Percentiles rank a stretch among this genome's conserved stretches.
Evolutionary conservation across 345 rosid species (phyloP).

Genomic region (Lagerstroemia speciosa): DNA sequence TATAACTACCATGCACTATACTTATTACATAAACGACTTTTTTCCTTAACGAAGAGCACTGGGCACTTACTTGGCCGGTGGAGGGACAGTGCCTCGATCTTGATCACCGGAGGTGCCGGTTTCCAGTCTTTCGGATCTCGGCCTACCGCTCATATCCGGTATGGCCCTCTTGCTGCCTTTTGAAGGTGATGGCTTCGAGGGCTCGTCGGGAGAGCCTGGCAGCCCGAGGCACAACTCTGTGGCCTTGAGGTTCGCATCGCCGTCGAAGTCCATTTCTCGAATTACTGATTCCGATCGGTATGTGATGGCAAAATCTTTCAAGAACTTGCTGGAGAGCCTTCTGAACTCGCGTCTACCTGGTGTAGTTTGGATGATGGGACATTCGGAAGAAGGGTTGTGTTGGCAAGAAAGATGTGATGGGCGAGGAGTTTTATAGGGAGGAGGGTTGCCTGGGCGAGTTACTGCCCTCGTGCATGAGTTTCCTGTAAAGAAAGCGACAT

Average conservation of each 20-base stretch:
- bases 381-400: neutral
- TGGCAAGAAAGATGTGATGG: conserved; percentile 23
- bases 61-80: conserved; percentile 45
- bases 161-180: conserved; percentile 14
- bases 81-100: conserved; percentile 14
- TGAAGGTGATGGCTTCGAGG: conserved; percentile 26
- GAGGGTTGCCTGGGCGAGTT: conserved; percentile 5
- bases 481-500: conserved; percentile 1
- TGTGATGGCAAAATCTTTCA: neutral
- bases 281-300: neutral
- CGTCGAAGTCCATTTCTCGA: conserved; percentile 16
- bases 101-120: neutral
- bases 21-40: no score
- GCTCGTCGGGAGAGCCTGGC: conserved; percentile 47
- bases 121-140: no score
- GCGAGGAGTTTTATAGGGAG: conserved; percentile 25
- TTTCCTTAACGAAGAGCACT: no score
- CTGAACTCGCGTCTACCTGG: no score
- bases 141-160: no score
- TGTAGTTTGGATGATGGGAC: no score
- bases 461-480: conserved; percentile 26
- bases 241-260: conserved; percentile 41
- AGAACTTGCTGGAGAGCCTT: no score
- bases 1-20: no score
- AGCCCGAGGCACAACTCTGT: conserved; percentile 76